Evolutionary conservation across 1,284 basidiomycete species (phyloP).

Genomic region (Taiwanofungus camphoratus): DNA sequence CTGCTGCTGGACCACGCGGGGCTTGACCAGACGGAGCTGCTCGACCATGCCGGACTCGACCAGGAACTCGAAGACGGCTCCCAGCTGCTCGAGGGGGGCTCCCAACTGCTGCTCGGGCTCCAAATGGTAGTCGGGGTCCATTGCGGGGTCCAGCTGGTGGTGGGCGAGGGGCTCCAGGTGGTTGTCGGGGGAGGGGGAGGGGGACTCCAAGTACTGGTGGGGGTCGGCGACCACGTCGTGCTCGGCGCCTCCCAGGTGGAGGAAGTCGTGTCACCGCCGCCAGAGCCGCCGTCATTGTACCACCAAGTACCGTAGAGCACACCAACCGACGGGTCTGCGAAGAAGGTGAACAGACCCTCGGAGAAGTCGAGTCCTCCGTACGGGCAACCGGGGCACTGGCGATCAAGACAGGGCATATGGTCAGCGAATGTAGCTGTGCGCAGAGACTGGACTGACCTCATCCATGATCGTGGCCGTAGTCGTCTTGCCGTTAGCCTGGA

Average conservation of each 20-base stretch:
- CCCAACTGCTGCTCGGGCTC: conserved; percentile 21
- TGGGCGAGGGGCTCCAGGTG: conserved; percentile 15
- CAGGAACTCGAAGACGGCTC: conserved; percentile 26
- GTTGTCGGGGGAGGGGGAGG: conserved; percentile 15
- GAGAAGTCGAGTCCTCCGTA: conserved; percentile 77
- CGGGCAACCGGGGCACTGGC: conserved; percentile 67
- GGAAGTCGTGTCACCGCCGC: conserved; percentile 1
- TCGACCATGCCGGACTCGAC: conserved; percentile 4
- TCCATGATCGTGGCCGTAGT: conserved; percentile 61
- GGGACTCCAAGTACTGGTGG: conserved; percentile 18
- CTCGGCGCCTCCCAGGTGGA: conserved; percentile 11
- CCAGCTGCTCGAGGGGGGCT: conserved; percentile 11
- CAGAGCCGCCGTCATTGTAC: conserved; percentile 37
- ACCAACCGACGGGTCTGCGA: conserved; percentile 33
- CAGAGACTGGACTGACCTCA: conserved; percentile 37
- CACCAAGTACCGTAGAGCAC: conserved; percentile 19
- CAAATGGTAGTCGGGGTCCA: conserved; percentile 18
- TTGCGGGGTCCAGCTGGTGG: conserved; percentile 1
- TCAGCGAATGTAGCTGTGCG: not conserved
- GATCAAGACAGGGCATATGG: not conserved
- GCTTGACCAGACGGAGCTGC: conserved; percentile 13
- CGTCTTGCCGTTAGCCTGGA: conserved; percentile 59
- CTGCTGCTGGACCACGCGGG: conserved; percentile 15
- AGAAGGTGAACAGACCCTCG: conserved; percentile 62
- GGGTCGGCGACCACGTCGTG: conserved; percentile 16